Conservation (phyloP, 1,284 basidiomycete species). For the Marasmius tenuissimus region DNA sequence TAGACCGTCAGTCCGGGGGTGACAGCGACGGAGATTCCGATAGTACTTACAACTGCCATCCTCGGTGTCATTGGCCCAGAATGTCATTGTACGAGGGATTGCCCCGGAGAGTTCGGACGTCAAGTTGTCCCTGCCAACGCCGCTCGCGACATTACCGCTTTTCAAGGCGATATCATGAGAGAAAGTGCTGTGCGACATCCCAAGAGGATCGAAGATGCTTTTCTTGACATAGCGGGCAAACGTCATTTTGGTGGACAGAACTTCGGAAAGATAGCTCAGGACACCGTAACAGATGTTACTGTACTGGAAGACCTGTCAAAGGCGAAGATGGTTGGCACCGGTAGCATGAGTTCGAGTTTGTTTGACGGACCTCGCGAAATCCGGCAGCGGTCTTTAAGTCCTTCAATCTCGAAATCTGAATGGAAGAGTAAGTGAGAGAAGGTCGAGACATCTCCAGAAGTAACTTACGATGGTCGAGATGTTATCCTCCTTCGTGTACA, state of each 20-base stretch:
- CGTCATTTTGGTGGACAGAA: slow-evolving; percentile 11
- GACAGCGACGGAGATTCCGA: neutral
- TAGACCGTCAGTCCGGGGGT: neutral
- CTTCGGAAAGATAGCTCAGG: slow-evolving; percentile 19
- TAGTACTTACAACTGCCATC: slow-evolving; percentile 22
- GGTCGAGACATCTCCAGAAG: neutral
- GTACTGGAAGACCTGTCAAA: slow-evolving; percentile 16
- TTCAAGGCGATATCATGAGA: slow-evolving; percentile 15
- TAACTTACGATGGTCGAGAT: neutral
- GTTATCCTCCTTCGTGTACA: slow-evolving; percentile 6
- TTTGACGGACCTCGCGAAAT: neutral
- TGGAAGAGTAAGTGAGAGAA: neutral
- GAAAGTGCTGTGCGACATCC: slow-evolving; percentile 21
- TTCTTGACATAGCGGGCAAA: slow-evolving; percentile 22
- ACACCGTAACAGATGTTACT: slow-evolving; percentile 20
- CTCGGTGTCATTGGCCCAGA: slow-evolving; percentile 18
- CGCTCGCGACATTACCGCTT: slow-evolving; percentile 16
- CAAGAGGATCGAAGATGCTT: slow-evolving; percentile 20
- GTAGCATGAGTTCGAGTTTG: slow-evolving; percentile 21
- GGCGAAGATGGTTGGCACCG: neutral
- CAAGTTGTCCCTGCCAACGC: slow-evolving; percentile 14
- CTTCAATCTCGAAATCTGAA: slow-evolving; percentile 3
- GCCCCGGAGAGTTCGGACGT: slow-evolving; percentile 16
- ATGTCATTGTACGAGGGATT: slow-evolving; percentile 17
- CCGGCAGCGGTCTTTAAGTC: slow-evolving; percentile 7